A percentile compares a stretch with the other conserved stretches of the same genome.
Conservation (phyloP, 2,329 filamentous ascomycete species). For the Aspergillus terreus region DNA sequence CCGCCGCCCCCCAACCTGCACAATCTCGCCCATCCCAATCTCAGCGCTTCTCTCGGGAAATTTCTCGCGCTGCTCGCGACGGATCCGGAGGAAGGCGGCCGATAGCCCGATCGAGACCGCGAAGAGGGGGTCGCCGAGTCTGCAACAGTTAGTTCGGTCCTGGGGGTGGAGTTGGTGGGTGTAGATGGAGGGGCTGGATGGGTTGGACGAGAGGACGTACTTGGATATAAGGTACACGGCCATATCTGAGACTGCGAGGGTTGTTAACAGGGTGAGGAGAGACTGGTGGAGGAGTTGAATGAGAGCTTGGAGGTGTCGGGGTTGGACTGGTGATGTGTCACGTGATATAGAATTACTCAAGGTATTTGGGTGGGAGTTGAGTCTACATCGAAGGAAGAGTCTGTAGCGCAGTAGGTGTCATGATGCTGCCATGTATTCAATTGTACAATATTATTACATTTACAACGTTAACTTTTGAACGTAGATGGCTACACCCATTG, state of each 20-base stretch:
- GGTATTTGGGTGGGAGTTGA: too few relatives aligned
- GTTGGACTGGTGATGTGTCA: background rate
- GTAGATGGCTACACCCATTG: conserved; percentile 53
- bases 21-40: conserved; percentile 27
- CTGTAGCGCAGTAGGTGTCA: too few relatives aligned
- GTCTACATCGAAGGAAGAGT: too few relatives aligned
- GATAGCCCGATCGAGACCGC: conserved; percentile 49
- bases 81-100: conserved; percentile 52
- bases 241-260: conserved; percentile 8
- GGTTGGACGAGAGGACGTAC: conserved; percentile 20
- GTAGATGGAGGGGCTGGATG: conserved; percentile 1
- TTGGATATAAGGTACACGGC: conserved; percentile 40
- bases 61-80: conserved; percentile 51
- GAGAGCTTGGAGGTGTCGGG: background rate
- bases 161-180: background rate
- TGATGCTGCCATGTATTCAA: too few relatives aligned
- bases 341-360: background rate
- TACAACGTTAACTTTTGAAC: background rate
- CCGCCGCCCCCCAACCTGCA: conserved; percentile 27
- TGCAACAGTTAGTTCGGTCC: conserved; percentile 16
- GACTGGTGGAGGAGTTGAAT: background rate
- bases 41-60: conserved; percentile 34
- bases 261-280: background rate
- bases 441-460: too few relatives aligned
- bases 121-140: conserved; percentile 53